Base-by-base conservation (phyloP, 257 asterid genomes). In the Osmanthus fragrans region DNA sequence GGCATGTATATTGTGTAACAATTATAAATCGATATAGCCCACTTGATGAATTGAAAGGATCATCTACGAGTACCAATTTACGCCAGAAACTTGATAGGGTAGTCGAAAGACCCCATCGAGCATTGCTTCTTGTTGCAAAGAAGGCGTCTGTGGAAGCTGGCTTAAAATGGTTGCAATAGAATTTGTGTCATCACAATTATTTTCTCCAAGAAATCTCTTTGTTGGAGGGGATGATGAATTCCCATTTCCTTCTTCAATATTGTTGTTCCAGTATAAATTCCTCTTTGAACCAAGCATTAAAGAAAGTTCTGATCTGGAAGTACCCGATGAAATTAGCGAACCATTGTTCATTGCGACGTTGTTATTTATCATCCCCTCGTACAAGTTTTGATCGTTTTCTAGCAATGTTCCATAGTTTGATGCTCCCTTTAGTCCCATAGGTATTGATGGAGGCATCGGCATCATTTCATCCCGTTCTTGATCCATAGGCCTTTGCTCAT, bases 1-100 rank as follows among this genome's bases (percentile, higher is more conserved):
- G 16, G 51, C 51, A 63, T 63, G 27, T 2, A 60, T 21, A 21
- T 60, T 60, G 16, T 60, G 32, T 21, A 58, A 42, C 1, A 27
- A 63, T 25, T 63, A 25, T 58, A 15, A 23, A 58, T 11, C 10
- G 18, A 29, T 63, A 63, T 25, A 27, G 19, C 34, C 51, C 51
- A 42, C 51, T 3, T 13, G 51, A 42, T 42, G 18, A 42, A 42
- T 42, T 42, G 51, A 13, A 42, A 7, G 1, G 36, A 4, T 63
- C 34, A 42, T 63, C 19, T 63, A 63, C 36, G 36, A 63, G 69
- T 63, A 63, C 69, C 69, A 63, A 75, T 85, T 87, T 81, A 83
- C 77, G 36, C 87, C 82, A 0, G 86, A 29, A 7, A 83, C 85
- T 79, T 83, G 87, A 77, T 82, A 84, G 25, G 90, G 84, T 68